phyloP scores from a whole-genome alignment of 2,329 filamentous ascomycete genomes.

The Neurospora sp. region DNA sequence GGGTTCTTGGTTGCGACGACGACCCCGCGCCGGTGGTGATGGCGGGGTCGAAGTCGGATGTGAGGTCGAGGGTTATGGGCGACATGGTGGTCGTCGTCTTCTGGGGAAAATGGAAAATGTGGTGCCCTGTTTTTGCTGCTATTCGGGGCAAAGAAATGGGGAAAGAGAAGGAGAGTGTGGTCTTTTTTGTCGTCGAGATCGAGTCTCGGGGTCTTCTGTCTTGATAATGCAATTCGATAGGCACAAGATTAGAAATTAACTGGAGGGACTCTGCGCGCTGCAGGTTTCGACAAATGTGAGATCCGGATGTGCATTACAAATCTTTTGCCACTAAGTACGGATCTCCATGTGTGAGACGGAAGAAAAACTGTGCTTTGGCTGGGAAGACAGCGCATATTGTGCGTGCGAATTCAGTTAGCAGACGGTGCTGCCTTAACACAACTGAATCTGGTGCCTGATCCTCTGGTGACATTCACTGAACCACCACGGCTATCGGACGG shows the following conservation, averaged over 20 bases:
- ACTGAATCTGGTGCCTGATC: neutral
- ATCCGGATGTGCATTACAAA: neutral
- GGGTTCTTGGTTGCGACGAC: conserved; percentile 12
- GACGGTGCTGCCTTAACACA: neutral
- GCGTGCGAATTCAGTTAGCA: neutral
- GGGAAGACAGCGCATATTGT: neutral
- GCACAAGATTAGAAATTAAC: neutral
- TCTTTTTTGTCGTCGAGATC: neutral
- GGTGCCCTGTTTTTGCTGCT: neutral
- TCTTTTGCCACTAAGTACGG: neutral
- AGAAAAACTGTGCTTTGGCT: neutral
- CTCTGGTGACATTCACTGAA: neutral
- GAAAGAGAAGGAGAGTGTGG: neutral
- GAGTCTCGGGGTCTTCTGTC: neutral
- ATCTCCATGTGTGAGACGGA: neutral
- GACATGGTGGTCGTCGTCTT: conserved; percentile 26
- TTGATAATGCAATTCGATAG: neutral
- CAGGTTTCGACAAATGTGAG: neutral
- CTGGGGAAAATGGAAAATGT: neutral
- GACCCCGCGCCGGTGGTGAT: conserved; percentile 2
- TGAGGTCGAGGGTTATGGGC: conserved; percentile 45
- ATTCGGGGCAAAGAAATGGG: neutral
- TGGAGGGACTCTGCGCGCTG: neutral
- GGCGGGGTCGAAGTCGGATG: conserved; percentile 38
- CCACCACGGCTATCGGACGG: neutral